Evolutionary conservation across 192 early-diverging fungal genomes (phyloP), one percentile per base, ranked within the genome.

Genomic region (Backusella luteola): DNA sequence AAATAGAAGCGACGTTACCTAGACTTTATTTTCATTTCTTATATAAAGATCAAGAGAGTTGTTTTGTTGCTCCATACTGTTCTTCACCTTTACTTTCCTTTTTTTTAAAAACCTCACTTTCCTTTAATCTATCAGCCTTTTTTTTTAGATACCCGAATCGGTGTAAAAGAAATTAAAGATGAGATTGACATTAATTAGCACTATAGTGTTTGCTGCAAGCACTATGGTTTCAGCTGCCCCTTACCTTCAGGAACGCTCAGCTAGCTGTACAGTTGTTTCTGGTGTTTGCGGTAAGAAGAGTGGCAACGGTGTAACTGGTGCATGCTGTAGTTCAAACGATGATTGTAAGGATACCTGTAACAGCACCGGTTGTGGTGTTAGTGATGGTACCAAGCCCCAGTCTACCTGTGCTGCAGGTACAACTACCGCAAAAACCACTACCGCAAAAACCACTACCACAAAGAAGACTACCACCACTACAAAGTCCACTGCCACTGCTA

Each of bases 161-260:
- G n/a, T 59, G 21, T 29, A 63, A 63, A 63, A 63, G 9, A 63
- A 63, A 63, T 9, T 63, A 26, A 63, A 63, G 26, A 63, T 63
- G 56, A 63, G 56, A 63, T 63, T 63, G 56, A 63, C 56, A 23
- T 29, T 63, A 63, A 63, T 63, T 63, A 63, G 56, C 12, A 63
- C 56, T 29, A 63, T 63, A 29, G 56, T 63, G 56, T 23, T 63
- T 63, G 56, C 56, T 11, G 56, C 56, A 63, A 63, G 56, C 26
- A 63, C 56, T 12, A 26, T 63, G 56, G 56, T 63, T 63, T 63
- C 56, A 23, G 56, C 56, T 29, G 56, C 56, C 12, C 56, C 56
- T 26, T 63, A 63, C 26, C 56, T 63, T 26, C 56, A 63, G 5
- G 56, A 63, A 63, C 21, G 56, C 9, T 23, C 56, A 63, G 12